phyloP scores from a whole-genome alignment of 805 yeast genomes.

The Teunomyces gatunensis region DNA sequence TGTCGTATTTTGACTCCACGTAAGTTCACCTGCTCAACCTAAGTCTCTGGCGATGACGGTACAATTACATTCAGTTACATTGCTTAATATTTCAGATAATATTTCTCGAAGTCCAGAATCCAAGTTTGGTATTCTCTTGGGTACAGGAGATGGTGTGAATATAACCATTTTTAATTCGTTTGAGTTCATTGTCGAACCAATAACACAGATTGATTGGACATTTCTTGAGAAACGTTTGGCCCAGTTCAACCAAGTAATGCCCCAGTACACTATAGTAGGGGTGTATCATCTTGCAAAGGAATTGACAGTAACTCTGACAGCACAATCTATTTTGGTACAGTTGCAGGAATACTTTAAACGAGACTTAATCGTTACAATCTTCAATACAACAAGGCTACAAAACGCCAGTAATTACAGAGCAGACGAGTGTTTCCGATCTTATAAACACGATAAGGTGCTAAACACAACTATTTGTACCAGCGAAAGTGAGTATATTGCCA shows the following conservation, averaged over 20 bases:
- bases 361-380: background rate
- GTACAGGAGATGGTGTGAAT: conserved; percentile 12
- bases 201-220: conserved; percentile 18
- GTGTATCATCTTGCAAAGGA: conserved; percentile 21
- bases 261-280: conserved; percentile 28
- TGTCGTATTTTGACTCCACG: conserved; percentile 1
- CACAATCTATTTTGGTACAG: background rate
- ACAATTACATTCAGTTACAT: conserved; percentile 21
- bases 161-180: conserved; percentile 24
- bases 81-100: conserved; percentile 32
- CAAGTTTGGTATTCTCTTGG: conserved; percentile 30
- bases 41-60: background rate
- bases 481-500: conserved; percentile 32
- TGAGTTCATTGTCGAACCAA: conserved; percentile 21
- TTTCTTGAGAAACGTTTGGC: conserved; percentile 24
- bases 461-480: conserved; percentile 20
- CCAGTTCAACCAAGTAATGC: conserved; percentile 28
- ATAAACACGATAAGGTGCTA: background rate
- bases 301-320: background rate
- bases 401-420: background rate
- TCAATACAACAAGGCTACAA: background rate
- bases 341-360: background rate
- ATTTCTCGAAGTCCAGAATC: conserved; percentile 16
- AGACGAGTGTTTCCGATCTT: background rate
- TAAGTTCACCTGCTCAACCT: background rate